A percentile compares a stretch with the other conserved stretches of the same genome.
Evolutionary conservation across 1,139 yeast species (phyloP).

Genomic region (Scheffersomyces quercinus): DNA sequence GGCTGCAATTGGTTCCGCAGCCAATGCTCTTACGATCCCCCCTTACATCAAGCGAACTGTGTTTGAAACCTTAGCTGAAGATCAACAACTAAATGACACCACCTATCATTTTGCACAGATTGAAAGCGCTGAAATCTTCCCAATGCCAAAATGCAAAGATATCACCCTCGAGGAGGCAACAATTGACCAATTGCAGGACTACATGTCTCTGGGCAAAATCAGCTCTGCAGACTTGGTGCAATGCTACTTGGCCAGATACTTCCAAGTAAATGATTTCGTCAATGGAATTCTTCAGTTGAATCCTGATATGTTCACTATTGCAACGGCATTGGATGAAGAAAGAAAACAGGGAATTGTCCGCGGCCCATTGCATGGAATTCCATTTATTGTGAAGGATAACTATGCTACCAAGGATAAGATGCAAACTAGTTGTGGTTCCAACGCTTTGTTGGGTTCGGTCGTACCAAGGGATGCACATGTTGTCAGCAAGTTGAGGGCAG

Average conservation of each 20-base stretch:
- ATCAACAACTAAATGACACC: constrained; percentile 7
- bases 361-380: constrained; percentile 23
- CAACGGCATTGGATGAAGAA: constrained; percentile 12
- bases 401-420: constrained; percentile 22
- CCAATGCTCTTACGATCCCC: background rate
- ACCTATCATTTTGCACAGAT: constrained; percentile 8
- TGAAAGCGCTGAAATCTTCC: constrained; percentile 13
- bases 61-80: background rate
- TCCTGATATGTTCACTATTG: constrained; percentile 17
- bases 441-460: constrained; percentile 18
- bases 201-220: constrained; percentile 13
- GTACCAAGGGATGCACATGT: constrained; percentile 24
- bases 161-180: constrained; percentile 24
- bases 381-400: constrained; percentile 22
- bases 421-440: constrained; percentile 21
- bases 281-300: constrained; percentile 17
- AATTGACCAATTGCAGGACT: constrained; percentile 22
- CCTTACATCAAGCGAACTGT: background rate
- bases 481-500: constrained; percentile 18
- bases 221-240: constrained; percentile 15
- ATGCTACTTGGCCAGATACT: constrained; percentile 19
- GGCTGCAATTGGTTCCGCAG: too few species aligned
- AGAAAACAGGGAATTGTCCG: constrained; percentile 18
- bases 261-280: constrained; percentile 18
- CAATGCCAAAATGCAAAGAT: constrained; percentile 19